phyloP scores from a whole-genome alignment of 441 rosid species.

The Adansonia rubrostipa region DNA sequence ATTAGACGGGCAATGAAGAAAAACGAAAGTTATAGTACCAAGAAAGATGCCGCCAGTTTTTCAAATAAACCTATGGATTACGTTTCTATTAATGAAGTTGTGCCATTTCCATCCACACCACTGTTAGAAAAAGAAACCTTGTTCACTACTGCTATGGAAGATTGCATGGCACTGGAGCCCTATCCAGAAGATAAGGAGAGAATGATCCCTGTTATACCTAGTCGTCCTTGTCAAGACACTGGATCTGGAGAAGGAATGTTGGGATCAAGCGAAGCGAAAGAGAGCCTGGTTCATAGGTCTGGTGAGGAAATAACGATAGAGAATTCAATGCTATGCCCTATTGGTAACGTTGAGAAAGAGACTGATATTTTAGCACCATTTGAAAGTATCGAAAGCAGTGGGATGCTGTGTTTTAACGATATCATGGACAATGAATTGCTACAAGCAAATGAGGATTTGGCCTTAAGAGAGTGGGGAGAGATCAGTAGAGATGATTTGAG shows the following conservation, averaged over 20 bases:
- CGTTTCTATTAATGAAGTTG: background rate
- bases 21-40: conserved; percentile 23
- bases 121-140: conserved; percentile 26
- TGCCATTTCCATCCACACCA: conserved; percentile 26
- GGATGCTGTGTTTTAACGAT: conserved; percentile 33
- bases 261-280: conserved; percentile 4
- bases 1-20: conserved; percentile 40
- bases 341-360: conserved; percentile 15
- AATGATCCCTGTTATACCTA: conserved; percentile 7
- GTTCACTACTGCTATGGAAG: background rate
- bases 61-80: conserved; percentile 21
- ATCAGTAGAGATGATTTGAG: background rate
- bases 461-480: too few species aligned
- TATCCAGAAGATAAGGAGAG: conserved; percentile 21
- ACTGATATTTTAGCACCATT: conserved; percentile 29
- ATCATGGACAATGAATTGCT: conserved; percentile 32
- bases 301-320: background rate
- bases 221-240: conserved; percentile 17
- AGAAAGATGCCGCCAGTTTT: background rate
- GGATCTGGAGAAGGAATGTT: background rate
- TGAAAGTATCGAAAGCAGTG: conserved; percentile 26
- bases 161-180: background rate
- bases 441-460: conserved; percentile 14
- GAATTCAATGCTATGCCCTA: conserved; percentile 26
- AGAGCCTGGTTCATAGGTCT: background rate